Conservation (phyloP, 768 basidiomycete genomes). For the Clitopilus passeckerianus region DNA sequence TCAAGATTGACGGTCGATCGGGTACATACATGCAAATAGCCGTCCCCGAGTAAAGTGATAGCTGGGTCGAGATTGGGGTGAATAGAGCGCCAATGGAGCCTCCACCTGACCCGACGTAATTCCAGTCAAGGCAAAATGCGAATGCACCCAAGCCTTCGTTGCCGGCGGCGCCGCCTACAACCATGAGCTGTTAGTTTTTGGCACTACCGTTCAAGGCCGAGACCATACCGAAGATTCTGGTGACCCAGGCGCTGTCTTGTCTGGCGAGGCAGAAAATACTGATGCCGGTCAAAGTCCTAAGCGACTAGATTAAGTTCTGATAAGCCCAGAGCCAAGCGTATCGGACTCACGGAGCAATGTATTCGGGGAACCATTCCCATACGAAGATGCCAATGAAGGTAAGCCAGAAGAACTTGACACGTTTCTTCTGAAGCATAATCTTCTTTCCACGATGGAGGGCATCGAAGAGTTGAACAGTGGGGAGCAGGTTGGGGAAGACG, state of each 20-base stretch:
- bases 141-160: constrained; percentile 54
- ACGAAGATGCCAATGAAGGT: constrained; percentile 48
- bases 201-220: background rate
- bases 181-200: background rate
- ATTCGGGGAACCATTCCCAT: constrained; percentile 55
- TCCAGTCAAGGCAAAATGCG: constrained; percentile 53
- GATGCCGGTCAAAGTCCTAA: constrained; percentile 51
- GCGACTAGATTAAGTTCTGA: background rate
- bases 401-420: constrained; percentile 54
- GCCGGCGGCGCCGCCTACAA: constrained; percentile 35
- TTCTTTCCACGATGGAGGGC: constrained; percentile 38
- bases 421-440: constrained; percentile 40
- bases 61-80: constrained; percentile 36
- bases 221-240: constrained; percentile 7
- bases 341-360: constrained; percentile 31
- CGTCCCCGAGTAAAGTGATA: constrained; percentile 29
- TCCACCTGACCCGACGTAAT: constrained; percentile 31
- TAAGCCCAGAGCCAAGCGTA: constrained; percentile 10
- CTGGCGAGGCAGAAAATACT: constrained; percentile 46
- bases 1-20: background rate
- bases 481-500: constrained; percentile 35
- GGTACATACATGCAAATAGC: background rate
- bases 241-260: background rate
- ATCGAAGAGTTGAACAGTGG: constrained; percentile 36
- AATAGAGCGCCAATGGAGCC: constrained; percentile 28